A percentile compares a stretch with the other conserved stretches of the same genome.
phyloP scores from a whole-genome alignment of 208 protist genomes.

The Strigomonas galati region DNA sequence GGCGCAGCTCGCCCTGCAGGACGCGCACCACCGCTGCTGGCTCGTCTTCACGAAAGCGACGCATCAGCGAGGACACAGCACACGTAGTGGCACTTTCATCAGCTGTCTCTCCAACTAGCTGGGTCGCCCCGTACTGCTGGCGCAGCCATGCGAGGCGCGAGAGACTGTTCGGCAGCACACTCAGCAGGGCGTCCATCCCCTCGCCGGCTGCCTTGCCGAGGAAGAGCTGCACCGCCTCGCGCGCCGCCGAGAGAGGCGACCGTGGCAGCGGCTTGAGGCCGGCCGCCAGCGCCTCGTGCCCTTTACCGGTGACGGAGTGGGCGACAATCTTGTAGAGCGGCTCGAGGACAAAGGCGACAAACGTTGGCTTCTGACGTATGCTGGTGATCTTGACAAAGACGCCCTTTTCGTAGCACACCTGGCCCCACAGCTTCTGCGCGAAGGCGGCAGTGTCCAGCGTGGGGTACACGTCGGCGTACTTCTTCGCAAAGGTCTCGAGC shows the following conservation, averaged over 20 bases:
- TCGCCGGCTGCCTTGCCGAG: constrained; percentile 50
- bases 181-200: constrained; percentile 58
- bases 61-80: background rate
- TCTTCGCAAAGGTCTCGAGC: constrained; percentile 92
- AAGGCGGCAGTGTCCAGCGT: constrained; percentile 59
- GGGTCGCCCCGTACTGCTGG: constrained; percentile 34
- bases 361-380: constrained; percentile 84
- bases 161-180: constrained; percentile 40
- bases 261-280: constrained; percentile 49
- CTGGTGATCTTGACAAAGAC: constrained; percentile 56
- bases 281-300: constrained; percentile 33
- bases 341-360: constrained; percentile 98
- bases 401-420: constrained; percentile 89
- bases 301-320: constrained; percentile 66
- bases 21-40: constrained; percentile 68
- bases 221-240: constrained; percentile 72
- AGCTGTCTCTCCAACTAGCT: background rate
- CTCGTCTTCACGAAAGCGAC: constrained; percentile 27
- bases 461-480: constrained; percentile 88
- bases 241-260: constrained; percentile 51
- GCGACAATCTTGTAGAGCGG: constrained; percentile 98
- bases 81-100: background rate
- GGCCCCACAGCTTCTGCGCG: constrained; percentile 96
- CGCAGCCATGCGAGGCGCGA: constrained; percentile 39
- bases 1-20: constrained; percentile 39